phyloP scores from a whole-genome alignment of 2,329 filamentous ascomycete species.

The Penicillium sp. region DNA sequence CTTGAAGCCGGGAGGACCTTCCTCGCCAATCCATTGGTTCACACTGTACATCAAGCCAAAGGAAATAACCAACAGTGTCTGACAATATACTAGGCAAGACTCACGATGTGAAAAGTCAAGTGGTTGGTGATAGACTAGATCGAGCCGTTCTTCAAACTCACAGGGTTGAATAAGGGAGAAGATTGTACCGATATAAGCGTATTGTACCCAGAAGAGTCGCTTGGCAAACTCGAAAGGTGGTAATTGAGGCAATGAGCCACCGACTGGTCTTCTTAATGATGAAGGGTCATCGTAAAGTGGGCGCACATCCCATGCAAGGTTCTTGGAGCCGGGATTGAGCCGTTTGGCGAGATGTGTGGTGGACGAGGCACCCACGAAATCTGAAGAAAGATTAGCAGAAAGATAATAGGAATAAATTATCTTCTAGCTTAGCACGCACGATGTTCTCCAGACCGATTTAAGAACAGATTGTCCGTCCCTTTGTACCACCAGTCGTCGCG shows the following conservation, averaged over 20 bases:
- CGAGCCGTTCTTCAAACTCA: slow-evolving; percentile 49
- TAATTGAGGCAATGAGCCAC: slow-evolving; percentile 39
- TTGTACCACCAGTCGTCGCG: slow-evolving; percentile 45
- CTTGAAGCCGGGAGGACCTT: slow-evolving; percentile 56
- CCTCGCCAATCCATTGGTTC: slow-evolving; percentile 55
- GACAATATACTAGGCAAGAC: slow-evolving; percentile 53
- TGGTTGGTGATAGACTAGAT: slow-evolving; percentile 46
- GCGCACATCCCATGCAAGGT: slow-evolving; percentile 39
- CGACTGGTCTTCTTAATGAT: slow-evolving; percentile 31
- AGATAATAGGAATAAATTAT: background rate
- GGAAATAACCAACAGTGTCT: slow-evolving; percentile 54
- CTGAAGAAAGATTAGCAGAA: slow-evolving; percentile 13
- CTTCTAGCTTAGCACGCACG: slow-evolving; percentile 21
- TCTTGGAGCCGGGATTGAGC: slow-evolving; percentile 34
- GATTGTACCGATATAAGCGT: slow-evolving; percentile 59
- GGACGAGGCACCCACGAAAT: slow-evolving; percentile 37
- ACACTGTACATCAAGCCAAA: slow-evolving; percentile 59
- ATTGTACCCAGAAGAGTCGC: slow-evolving; percentile 53
- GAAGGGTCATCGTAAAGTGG: slow-evolving; percentile 38
- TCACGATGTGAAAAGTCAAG: slow-evolving; percentile 48
- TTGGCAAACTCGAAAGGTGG: slow-evolving; percentile 55
- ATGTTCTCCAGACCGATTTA: slow-evolving; percentile 39
- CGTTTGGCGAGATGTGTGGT: slow-evolving; percentile 39
- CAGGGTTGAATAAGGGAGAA: slow-evolving; percentile 54
- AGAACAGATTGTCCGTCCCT: slow-evolving; percentile 36